Evolutionary conservation across 1,284 basidiomycete genomes (phyloP), one percentile per base, ranked within the genome.

Genomic region (Chalciporus sp.): DNA sequence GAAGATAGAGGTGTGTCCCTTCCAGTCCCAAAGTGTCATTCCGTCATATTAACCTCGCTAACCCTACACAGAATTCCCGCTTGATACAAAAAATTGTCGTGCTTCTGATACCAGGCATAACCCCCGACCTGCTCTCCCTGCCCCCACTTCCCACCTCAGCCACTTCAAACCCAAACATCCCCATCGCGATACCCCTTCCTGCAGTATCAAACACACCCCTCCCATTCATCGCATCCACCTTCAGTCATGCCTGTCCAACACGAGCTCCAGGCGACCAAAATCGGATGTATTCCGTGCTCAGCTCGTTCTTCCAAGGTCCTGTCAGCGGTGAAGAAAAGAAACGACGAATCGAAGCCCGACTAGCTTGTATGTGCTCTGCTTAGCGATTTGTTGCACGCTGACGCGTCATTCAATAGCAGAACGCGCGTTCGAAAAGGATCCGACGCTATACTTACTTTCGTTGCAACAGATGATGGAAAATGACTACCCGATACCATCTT

Each of bases 211-310:
- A 70, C 16, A 72, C 70, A 0, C 70, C 71, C 0, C 64, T 96
- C 2, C 90, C 93, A 0, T 88, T 92, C 62, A 84, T 97, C 43
- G 78, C 86, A 1, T 82, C 81, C 14, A 88, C 93, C 1, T 97
- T 96, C 74, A 90, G 90, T 51, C 92, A 95, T 72, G 92, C 91
- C 4, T 93, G 90, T 61, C 95, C 94, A 0, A 95, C 92, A 0
- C 83, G 87, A 35, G 94, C 94, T 1, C 94, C 94, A 0, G 95
- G 95, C 1, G 94, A 97, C 59, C 77, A 80, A 49, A 85, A 81
- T 35, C 80, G 86, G 42, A 88, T 97, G 83, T 90, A 93, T 64
- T 92, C 89, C n/a, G 88, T 93, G 19, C 76, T 95, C 28, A 84
- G 85, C 61, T 74, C 85, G 0, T 90, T 97, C 66, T 88, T 96